Base-by-base conservation (phyloP, 306 rosid species). In the Fagus crenata region DNA sequence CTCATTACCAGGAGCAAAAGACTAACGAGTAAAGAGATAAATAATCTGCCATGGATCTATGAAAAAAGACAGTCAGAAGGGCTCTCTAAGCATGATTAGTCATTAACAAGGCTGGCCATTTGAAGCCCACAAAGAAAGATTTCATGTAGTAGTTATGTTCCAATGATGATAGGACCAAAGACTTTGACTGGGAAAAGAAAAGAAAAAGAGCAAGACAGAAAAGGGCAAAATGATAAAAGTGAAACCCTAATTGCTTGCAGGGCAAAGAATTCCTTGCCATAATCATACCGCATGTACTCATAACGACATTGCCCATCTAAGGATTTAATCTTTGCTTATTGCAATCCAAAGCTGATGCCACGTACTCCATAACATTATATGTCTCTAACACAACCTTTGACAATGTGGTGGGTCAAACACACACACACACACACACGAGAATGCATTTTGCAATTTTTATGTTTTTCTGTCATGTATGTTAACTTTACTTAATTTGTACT, bases 101-200 rank as follows among this genome's bases (percentile, higher is more conserved):
- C 63, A 73, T 58, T 54, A 80, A 60, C 32, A 65, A 73, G 51
- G 80, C 33, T 70, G 82, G 71, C 12, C 73, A 80, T 77, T 77
- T 76, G 76, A 9, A 73, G 74, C 37, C 74, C 70, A 74, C 81
- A 81, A 89, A 79, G 81, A 89, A 69, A 80, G 85, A 37, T 82
- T 78, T 78, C 77, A 72, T 78, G 87, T 76, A 75, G 89, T 80
- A 77, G 90, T 87, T 77, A 85, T 87, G 87, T 87, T 15, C 83
- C 87, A 85, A 87, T 89, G 86, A 89, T 89, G 93, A 79, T 75
- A 72, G 79, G 78, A 73, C 72, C 41, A 43, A n/a, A 35, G 83
- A 67, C 73, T 81, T 86, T 89, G 93, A 89, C 93, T 51, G 71
- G 41, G 81, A 7, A 31, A 53, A 78, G 83, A 64, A 81, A 43